Evolutionary conservation across 345 rosid species (phyloP), one percentile per base, ranked within the genome.

Genomic region (Brassica incana): DNA sequence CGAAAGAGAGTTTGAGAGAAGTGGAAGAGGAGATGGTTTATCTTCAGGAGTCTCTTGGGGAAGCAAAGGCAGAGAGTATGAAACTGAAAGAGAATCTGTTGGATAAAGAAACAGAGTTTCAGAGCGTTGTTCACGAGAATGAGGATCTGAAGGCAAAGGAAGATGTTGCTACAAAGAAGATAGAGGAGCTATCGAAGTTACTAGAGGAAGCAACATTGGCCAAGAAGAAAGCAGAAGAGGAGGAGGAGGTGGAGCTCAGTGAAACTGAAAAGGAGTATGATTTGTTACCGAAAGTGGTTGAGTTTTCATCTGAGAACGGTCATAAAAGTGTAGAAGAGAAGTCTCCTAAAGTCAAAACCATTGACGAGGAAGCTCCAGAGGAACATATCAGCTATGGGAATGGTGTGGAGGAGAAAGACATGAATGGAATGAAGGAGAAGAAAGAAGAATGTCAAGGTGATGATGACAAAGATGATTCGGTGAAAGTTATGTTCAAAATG

Each of bases 231-330:
- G 74, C 77, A 0, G 90, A 86, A 78, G 96, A 86, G 83, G 36
- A 33, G 38, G 97, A 88, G 86, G 88, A 85, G 32, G 90, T 93
- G 5, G 94, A 93, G 83, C 92, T 93, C 16, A 81, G 93, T 5
- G 98, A 91, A 78, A 91, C 88, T 71, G 99, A 95, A 75, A 90
- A 90, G 78, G 99, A 95, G 73, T 95, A 93, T 80, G 98, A 93
- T 85, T 84, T 95, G 86, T 86, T 95, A 65, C 99, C 99, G 1
- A 91, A 91, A 81, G 97, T 91, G 72, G 91, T 90, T 65, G 99
- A 93, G 78, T 95, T 93, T 79, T 95, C 97, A 8, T 93, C 91
- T 85, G 96, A 93, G 84, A 93, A 93, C 74, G 99, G 99, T 65
- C 95, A 91, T 75, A 88, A 78, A 64, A 84, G 85, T 56, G 92